Percentiles rank a stretch among this genome's conserved stretches.
These are phyloP conservation scores for Musa itinerans DNA, from an alignment of 176 grass and related monocot genomes.

Conservation along the genomic window DNA sequence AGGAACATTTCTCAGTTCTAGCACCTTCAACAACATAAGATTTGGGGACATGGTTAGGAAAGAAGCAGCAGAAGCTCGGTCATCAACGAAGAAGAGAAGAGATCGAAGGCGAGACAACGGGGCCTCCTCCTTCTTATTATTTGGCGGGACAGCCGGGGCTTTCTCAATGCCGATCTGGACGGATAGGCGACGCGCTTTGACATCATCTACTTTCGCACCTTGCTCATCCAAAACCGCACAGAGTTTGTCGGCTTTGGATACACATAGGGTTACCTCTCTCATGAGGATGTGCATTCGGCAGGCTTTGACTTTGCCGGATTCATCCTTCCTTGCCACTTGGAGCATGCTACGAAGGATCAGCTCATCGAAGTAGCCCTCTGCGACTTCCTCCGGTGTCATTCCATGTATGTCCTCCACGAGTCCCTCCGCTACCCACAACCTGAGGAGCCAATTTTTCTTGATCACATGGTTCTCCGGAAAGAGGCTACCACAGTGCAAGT, in stretches of 20 bases:
- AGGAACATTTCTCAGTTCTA: constrained; percentile 24
- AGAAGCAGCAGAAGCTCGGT: background rate
- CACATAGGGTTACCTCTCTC: background rate
- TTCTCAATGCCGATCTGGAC: background rate
- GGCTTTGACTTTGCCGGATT: background rate
- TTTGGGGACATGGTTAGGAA: background rate
- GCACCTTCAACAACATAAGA: constrained; percentile 13
- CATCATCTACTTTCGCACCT: too few relatives aligned
- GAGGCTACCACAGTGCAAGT: background rate
- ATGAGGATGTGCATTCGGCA: background rate
- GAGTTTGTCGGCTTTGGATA: background rate
- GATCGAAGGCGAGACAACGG: background rate
- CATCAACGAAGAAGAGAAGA: background rate
- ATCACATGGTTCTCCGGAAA: background rate
- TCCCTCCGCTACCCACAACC: background rate
- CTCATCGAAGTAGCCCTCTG: background rate
- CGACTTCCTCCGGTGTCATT: background rate
- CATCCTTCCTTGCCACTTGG: background rate
- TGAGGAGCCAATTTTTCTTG: constrained; percentile 1
- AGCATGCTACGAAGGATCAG: background rate
- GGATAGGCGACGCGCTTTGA: background rate
- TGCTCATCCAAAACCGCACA: background rate
- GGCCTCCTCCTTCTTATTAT: background rate
- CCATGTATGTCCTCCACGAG: background rate
- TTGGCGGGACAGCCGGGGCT: background rate